Percentiles rank a stretch among this genome's conserved stretches.
phyloP scores from a whole-genome alignment of 176 grass and related monocot species.

The Neostapfia colusana region DNA sequence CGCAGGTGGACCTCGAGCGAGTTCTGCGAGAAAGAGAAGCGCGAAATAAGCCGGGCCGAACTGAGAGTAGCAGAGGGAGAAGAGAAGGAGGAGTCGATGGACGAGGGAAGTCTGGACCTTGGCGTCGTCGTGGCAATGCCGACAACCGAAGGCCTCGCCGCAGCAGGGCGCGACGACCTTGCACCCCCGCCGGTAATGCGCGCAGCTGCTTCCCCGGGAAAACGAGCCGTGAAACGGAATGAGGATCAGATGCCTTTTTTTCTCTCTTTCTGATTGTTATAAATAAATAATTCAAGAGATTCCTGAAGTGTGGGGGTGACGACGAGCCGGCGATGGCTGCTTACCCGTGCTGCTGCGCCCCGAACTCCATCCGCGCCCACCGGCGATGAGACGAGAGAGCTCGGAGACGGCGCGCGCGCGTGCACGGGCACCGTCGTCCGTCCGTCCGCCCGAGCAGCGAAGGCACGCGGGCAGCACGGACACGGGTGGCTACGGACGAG shows the following conservation, averaged over 20 bases:
- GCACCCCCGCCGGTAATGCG: slow-evolving; percentile 71
- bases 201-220: slow-evolving; percentile 43
- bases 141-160: slow-evolving; percentile 72
- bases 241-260: neutral
- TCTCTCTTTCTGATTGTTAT: no score
- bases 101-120: slow-evolving; percentile 41
- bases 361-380: slow-evolving; percentile 30
- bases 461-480: neutral
- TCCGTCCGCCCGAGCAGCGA: neutral
- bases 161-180: slow-evolving; percentile 76
- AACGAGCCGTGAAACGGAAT: neutral
- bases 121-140: slow-evolving; percentile 88
- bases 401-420: no score
- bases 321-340: neutral
- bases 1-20: slow-evolving; percentile 51
- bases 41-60: neutral
- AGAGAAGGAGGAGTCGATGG: neutral
- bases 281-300: no score
- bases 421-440: no score
- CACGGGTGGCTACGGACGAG: neutral
- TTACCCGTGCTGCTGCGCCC: slow-evolving; percentile 46
- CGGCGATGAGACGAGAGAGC: neutral
- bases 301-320: no score
- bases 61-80: neutral
- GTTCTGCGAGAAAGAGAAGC: slow-evolving; percentile 46